Evolutionary conservation across 257 asterid genomes (phyloP), one percentile per base, ranked within the genome.

Genomic region (Capsicum chinense): DNA sequence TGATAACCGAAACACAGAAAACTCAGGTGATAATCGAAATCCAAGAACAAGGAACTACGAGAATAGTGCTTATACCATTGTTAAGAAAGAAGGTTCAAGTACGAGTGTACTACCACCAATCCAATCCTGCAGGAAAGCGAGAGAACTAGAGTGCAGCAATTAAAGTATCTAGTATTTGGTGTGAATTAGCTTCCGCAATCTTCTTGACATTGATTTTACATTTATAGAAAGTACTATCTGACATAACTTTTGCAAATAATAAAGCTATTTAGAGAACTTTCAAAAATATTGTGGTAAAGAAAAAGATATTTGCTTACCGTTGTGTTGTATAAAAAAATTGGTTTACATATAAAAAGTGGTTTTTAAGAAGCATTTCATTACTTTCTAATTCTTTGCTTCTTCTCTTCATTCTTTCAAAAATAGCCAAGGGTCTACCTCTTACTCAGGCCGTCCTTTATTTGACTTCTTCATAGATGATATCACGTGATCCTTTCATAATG

Each of bases 331-430:
- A 26, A 76, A 26, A 39, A 15, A 7, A 68, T 15, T 68, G 54
- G 52, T 7, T 68, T 68, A 68, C 78, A n/a, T 39, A 37, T 16
- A 39, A 68, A 68, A 68, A 1, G 3, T 1, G 5, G 78, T 7
- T 68, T 57, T 50, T 52, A 76, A 76, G 81, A 76, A 76, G 14
- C 81, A 26, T 76, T 7, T 52, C 21, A 21, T 63, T 76, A 21
- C 52, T n/a, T 39, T 76, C 48, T 26, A 76, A 76, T 52, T 26
- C 48, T 13, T 76, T 76, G 81, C 47, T 76, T 7, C 81, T 76
- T 73, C n/a, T 73, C 39, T n/a, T 48, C 56, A 71, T 47, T 73
- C n/a, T 73, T 73, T 68, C 52, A 68, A 68, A 35, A 35, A 37
- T 37, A 15, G 76, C 76, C 9, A 35, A 42, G 35, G 56, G 33